Evolutionary conservation across 2,329 filamentous ascomycete species (phyloP).

Genomic region (Stemphylium lycopersici): DNA sequence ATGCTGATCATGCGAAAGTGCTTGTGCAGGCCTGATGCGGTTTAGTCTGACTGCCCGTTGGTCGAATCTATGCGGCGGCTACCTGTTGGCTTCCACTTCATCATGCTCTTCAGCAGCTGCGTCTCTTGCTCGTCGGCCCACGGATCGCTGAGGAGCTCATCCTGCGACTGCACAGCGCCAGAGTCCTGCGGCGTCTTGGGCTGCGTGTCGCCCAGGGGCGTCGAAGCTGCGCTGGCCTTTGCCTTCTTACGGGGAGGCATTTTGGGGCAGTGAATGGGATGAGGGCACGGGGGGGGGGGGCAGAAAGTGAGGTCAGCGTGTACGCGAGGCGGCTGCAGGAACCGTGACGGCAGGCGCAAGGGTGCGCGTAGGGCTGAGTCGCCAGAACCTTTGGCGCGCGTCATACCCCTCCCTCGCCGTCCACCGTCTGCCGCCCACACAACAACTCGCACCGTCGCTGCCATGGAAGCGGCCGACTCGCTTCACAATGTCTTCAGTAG

Average conservation of each 20-base stretch:
- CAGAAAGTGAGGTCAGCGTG: neutral
- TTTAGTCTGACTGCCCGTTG: slow-evolving; percentile 2
- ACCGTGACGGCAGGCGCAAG: slow-evolving; percentile 20
- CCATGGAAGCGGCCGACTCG: slow-evolving; percentile 50
- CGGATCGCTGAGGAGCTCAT: slow-evolving; percentile 67
- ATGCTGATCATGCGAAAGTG: slow-evolving; percentile 60
- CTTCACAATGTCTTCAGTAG: slow-evolving; percentile 66
- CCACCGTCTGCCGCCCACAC: neutral
- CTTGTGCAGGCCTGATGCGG: slow-evolving; percentile 59
- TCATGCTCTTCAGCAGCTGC: slow-evolving; percentile 89
- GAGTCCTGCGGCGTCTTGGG: slow-evolving; percentile 50
- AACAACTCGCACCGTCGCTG: neutral
- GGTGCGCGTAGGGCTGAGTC: slow-evolving; percentile 36
- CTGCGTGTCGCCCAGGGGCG: slow-evolving; percentile 53
- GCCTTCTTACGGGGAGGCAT: slow-evolving; percentile 77
- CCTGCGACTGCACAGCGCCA: slow-evolving; percentile 57
- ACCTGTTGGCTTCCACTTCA: slow-evolving; percentile 95
- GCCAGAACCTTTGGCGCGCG: slow-evolving; percentile 34
- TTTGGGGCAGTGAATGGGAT: neutral
- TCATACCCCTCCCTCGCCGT: slow-evolving; percentile 37
- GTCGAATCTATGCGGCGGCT: neutral
- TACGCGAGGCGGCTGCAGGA: slow-evolving; percentile 17
- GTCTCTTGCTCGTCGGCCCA: slow-evolving; percentile 98
- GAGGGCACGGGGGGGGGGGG: no score
- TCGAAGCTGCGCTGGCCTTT: slow-evolving; percentile 63